Evolutionary conservation across 176 grass and related monocot genomes (phyloP).

Genomic region (Phyllostachys edulis): DNA sequence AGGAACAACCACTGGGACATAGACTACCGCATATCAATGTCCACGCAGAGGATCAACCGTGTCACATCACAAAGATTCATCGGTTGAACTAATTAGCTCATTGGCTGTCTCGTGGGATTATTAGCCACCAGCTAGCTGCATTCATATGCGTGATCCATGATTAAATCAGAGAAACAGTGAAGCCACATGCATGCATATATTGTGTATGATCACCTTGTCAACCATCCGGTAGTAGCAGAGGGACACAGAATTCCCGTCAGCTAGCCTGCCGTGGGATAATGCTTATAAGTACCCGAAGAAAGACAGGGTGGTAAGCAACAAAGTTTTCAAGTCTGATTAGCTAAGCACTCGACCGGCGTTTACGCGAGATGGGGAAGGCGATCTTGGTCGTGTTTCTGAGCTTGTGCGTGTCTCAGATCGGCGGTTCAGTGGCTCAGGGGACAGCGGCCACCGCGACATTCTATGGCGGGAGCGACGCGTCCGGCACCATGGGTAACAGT

Average conservation of each 20-base stretch:
- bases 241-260: not conserved
- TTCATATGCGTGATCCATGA: constrained; percentile 11
- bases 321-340: not conserved
- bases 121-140: constrained; percentile 11
- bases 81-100: not conserved
- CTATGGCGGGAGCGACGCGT: constrained; percentile 53
- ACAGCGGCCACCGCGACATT: constrained; percentile 45
- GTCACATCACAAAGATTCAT: constrained; percentile 14
- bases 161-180: not conserved
- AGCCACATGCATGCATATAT: constrained; percentile 11
- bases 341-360: not conserved
- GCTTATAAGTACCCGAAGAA: not conserved
- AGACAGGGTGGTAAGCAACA: not conserved
- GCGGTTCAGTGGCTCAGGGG: constrained; percentile 15
- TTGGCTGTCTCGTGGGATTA: constrained; percentile 12
- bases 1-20: constrained; percentile 8
- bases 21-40: not conserved
- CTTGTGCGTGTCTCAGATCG: not conserved
- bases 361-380: not conserved
- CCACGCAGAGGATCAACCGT: constrained; percentile 7
- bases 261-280: not conserved
- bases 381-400: constrained; percentile 13
- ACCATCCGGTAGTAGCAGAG: not conserved
- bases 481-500: constrained; percentile 32
- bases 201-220: constrained; percentile 15